phyloP scores from a whole-genome alignment of 2,329 filamentous ascomycete species.

The Trichoderma polysporum region DNA sequence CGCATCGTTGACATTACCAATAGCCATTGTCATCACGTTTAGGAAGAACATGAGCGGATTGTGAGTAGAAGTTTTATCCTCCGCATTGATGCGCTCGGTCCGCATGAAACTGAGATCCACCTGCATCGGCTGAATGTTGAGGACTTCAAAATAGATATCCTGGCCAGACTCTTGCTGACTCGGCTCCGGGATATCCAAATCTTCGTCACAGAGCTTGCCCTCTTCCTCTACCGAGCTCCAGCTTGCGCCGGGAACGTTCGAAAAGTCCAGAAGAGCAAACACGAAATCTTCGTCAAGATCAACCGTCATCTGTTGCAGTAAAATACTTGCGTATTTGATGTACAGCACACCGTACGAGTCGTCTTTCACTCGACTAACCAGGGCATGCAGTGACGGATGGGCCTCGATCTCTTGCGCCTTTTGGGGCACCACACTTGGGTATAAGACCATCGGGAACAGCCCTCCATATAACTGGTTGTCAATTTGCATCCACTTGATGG shows the following conservation, averaged over 20 bases:
- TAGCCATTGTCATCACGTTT: slow-evolving; percentile 98
- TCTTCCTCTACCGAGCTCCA: slow-evolving; percentile 70
- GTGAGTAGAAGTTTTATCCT: slow-evolving; percentile 84
- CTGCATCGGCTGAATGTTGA: slow-evolving; percentile 98
- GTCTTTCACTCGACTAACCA: slow-evolving; percentile 93
- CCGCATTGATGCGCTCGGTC: slow-evolving; percentile 92
- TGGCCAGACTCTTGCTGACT: slow-evolving; percentile 79
- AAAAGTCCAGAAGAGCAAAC: slow-evolving; percentile 91
- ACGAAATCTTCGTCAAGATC: slow-evolving; percentile 99
- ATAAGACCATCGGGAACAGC: slow-evolving; percentile 95
- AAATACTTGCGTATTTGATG: slow-evolving; percentile 93
- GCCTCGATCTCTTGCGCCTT: slow-evolving; percentile 94
- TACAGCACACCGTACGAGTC: slow-evolving; percentile 97
- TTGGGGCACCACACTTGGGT: slow-evolving; percentile 96
- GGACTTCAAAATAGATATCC: slow-evolving; percentile 95
- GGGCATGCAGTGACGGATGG: slow-evolving; percentile 89
- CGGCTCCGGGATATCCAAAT: slow-evolving; percentile 88
- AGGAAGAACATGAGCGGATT: slow-evolving; percentile 99
- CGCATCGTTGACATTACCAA: slow-evolving; percentile 98
- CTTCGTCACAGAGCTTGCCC: slow-evolving; percentile 84
- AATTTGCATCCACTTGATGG: slow-evolving; percentile 98
- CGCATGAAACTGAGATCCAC: slow-evolving; percentile 95
- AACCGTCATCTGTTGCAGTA: slow-evolving; percentile 96
- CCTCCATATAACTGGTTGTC: slow-evolving; percentile 98
- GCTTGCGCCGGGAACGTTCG: slow-evolving; percentile 84